A percentile compares a stretch with the other conserved stretches of the same genome.
Evolutionary conservation across 2,329 filamentous ascomycete species (phyloP).

Genomic region (Botryotinia convoluta): DNA sequence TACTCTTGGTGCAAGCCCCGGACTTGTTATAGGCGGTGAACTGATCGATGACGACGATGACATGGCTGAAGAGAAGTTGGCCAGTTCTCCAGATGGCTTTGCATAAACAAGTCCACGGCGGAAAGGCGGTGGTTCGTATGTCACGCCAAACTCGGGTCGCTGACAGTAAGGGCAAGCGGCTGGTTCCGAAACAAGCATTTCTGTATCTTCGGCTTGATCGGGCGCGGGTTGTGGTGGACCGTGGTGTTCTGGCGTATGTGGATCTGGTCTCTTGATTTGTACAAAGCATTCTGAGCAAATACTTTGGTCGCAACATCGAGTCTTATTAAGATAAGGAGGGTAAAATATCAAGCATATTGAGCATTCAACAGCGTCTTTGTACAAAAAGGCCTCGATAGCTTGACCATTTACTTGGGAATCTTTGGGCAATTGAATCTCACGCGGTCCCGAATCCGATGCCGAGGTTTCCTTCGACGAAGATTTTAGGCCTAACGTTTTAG

Average conservation of each 20-base stretch:
- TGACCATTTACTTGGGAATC: constrained; percentile 95
- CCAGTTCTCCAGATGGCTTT: constrained; percentile 49
- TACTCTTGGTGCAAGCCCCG: constrained; percentile 27
- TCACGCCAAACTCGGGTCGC: constrained; percentile 93
- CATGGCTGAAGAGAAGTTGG: constrained; percentile 65
- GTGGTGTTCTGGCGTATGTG: constrained; percentile 71
- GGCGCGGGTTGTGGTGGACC: constrained; percentile 32
- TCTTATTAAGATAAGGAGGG: constrained; percentile 89
- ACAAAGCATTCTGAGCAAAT: constrained; percentile 99
- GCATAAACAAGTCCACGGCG: constrained; percentile 76
- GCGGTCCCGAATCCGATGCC: constrained; percentile 67
- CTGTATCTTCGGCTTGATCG: constrained; percentile 41
- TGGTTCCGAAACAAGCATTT: constrained; percentile 82
- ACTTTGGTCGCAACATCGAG: constrained; percentile 89
- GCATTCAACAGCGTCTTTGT: constrained; percentile 87
- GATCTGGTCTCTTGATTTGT: constrained; percentile 93
- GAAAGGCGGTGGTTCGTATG: constrained; percentile 86
- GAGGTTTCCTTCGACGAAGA: constrained; percentile 71
- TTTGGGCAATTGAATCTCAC: constrained; percentile 74
- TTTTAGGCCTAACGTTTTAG: constrained; percentile 83
- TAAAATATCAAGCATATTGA: constrained; percentile 97
- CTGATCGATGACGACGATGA: constrained; percentile 81
- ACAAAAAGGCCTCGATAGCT: constrained; percentile 85
- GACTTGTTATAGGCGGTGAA: constrained; percentile 44
- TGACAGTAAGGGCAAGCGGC: constrained; percentile 94